Evolutionary conservation across 2,329 filamentous ascomycete species (phyloP), one percentile per base, ranked within the genome.

Genomic region (Gnomoniopsis smithogilvyi): DNA sequence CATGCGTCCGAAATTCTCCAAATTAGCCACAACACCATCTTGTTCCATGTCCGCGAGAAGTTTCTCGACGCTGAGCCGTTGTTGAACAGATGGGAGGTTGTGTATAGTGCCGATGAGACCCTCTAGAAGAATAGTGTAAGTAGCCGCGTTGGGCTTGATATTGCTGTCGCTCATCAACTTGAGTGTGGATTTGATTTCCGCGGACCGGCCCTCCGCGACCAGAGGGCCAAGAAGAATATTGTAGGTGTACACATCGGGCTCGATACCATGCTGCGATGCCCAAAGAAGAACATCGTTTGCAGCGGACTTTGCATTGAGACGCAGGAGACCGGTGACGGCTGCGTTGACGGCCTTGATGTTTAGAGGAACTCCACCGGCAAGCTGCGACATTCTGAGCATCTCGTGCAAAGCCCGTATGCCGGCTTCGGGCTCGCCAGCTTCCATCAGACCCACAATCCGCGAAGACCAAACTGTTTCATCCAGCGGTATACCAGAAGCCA

Each of bases 101-200:
- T 73, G 67, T 46, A 84, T 72, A 45, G 71, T 65, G 62, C 74
- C 67, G 66, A 84, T 74, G 61, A 83, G 71, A 67, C 81, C 82
- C 46, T 89, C 85, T 8, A 95, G 76, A 58, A 95, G 78, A 62
- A 91, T 84, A 22, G 86, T 90, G 70, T 90, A 91, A 0, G 91
- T 95, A 6, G 81, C 81, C n/a, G 80, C 76, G 69, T 92, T 85
- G 1, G 87, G 81, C 33, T 78, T 64, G 30, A 91, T 70, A 2
- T 78, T 78, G 17, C 78, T 72, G 2, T 69, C 63, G 43, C 80
- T 73, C 89, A 92, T 92, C 56, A 79, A 73, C 3, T 73, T 66
- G 2, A 92, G 75, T 14, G 91, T 67, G 2, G 69, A 69, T 47
- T 78, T 74, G 14, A 83, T 79, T 45, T 84, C 80, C 1, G 76